phyloP scores from a whole-genome alignment of 2,329 filamentous ascomycete genomes.

The Triangularia verruculosa region DNA sequence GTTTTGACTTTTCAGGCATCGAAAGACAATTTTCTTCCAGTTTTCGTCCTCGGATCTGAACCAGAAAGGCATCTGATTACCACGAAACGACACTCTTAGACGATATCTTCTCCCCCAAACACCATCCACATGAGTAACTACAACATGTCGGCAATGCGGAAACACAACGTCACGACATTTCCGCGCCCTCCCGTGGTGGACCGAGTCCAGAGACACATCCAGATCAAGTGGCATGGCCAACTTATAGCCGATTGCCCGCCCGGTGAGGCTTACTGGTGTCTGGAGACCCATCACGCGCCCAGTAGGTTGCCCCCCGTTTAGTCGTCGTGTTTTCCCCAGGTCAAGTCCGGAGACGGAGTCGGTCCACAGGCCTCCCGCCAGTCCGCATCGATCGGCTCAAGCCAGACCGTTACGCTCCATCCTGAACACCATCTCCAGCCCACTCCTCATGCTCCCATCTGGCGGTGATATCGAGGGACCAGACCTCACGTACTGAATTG shows the following conservation, averaged over 20 bases:
- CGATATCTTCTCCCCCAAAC: background rate
- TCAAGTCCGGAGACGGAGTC: background rate
- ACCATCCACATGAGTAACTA: slow-evolving; percentile 17
- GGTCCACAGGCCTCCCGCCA: background rate
- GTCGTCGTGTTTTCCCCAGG: slow-evolving; percentile 6
- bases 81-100: background rate
- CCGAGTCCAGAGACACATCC: slow-evolving; percentile 50
- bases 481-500: background rate
- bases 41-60: background rate
- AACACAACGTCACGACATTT: slow-evolving; percentile 55
- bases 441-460: background rate
- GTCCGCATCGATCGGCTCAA: background rate
- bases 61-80: background rate
- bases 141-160: slow-evolving; percentile 40
- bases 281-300: slow-evolving; percentile 61
- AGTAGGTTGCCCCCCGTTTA: slow-evolving; percentile 38
- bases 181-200: slow-evolving; percentile 58
- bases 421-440: background rate
- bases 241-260: slow-evolving; percentile 53
- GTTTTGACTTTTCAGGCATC: slow-evolving; percentile 19
- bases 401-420: background rate
- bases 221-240: slow-evolving; percentile 53
- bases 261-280: slow-evolving; percentile 57
- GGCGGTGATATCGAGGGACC: background rate
- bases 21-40: slow-evolving; percentile 20